Evolutionary conservation across 2,329 filamentous ascomycete species (phyloP).

Genomic region (Leptodontidium sp.): DNA sequence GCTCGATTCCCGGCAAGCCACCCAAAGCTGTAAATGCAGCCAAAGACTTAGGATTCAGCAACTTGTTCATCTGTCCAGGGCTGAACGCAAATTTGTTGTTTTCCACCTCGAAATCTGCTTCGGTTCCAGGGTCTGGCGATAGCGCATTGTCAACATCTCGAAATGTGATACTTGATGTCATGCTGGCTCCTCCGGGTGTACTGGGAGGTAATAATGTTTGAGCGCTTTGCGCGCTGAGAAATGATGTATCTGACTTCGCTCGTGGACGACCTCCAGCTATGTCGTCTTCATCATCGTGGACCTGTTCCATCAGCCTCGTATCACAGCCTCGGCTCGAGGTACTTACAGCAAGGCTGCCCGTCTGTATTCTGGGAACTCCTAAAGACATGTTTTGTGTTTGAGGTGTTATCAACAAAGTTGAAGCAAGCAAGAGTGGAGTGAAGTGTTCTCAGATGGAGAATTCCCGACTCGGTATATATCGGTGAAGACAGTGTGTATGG

Average conservation of each 20-base stretch:
- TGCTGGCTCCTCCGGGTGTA: constrained; percentile 25
- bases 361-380: constrained; percentile 22
- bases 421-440: background rate
- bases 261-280: constrained; percentile 20
- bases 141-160: constrained; percentile 35
- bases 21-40: constrained; percentile 79
- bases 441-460: constrained; percentile 13
- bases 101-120: constrained; percentile 71
- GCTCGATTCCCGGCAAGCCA: constrained; percentile 77
- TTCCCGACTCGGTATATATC: constrained; percentile 20
- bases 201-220: constrained; percentile 21
- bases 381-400: constrained; percentile 12
- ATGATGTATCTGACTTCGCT: constrained; percentile 23
- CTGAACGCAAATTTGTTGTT: constrained; percentile 78
- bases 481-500: background rate
- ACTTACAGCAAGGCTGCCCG: constrained; percentile 21
- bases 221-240: constrained; percentile 23
- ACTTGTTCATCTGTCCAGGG: constrained; percentile 76
- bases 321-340: background rate
- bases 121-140: constrained; percentile 72
- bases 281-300: constrained; percentile 19
- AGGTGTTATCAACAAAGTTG: background rate
- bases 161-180: constrained; percentile 23
- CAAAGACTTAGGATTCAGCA: constrained; percentile 81
- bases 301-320: constrained; percentile 20